Percentiles rank a stretch among this genome's conserved stretches.
These are phyloP conservation scores for Cytospora chrysosperma DNA, from an alignment of 2,329 filamentous ascomycete species.

Conservation along the genomic window DNA sequence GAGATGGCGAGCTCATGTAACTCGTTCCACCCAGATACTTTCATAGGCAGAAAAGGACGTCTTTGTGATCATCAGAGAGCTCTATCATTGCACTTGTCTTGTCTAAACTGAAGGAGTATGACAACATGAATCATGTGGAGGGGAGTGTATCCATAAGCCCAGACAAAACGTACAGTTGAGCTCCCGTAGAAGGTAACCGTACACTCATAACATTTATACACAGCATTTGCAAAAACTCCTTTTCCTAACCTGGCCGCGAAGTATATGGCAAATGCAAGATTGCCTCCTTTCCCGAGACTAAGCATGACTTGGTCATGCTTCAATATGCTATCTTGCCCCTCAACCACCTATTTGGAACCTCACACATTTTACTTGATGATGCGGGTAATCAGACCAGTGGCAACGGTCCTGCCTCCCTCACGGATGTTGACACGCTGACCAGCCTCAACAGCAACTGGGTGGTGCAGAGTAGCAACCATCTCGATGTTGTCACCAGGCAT, in stretches of 20 bases:
- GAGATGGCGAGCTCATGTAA: not conserved
- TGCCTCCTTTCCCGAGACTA: constrained; percentile 24
- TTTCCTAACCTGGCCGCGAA: constrained; percentile 18
- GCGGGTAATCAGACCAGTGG: constrained; percentile 78
- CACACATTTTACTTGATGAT: constrained; percentile 58
- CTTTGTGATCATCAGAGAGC: not conserved
- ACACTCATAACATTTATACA: constrained; percentile 30
- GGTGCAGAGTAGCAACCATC: constrained; percentile 85
- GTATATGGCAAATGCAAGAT: constrained; percentile 23
- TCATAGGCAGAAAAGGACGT: not conserved
- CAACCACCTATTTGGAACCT: constrained; percentile 6
- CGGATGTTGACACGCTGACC: constrained; percentile 98
- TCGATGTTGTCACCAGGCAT: constrained; percentile 99
- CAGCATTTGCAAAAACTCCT: constrained; percentile 24
- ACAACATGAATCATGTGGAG: constrained; percentile 30
- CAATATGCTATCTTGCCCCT: not conserved
- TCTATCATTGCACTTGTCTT: constrained; percentile 26
- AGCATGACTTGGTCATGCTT: not conserved
- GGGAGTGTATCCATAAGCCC: constrained; percentile 29
- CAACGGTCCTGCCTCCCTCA: constrained; percentile 89
- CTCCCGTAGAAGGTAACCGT: constrained; percentile 24
- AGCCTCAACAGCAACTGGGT: constrained; percentile 82
- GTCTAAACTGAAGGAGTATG: constrained; percentile 32
- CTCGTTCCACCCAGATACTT: not conserved
- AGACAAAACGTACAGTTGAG: constrained; percentile 27